Evolutionary conservation across 345 rosid genomes (phyloP).

Genomic region (Abelmoschus esculentus): DNA sequence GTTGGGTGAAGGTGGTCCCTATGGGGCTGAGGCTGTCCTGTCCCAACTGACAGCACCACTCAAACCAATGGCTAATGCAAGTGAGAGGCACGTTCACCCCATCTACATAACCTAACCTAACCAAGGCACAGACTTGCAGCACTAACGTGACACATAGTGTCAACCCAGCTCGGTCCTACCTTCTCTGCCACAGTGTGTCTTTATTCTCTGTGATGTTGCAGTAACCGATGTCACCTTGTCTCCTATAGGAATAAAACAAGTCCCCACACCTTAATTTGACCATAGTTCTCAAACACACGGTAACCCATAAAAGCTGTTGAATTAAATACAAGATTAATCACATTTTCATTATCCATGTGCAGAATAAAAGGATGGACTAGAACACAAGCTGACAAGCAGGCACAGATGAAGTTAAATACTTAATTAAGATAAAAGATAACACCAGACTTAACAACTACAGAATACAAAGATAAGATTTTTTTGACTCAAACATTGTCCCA

Average conservation of each 20-base stretch:
- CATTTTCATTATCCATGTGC: too few species aligned
- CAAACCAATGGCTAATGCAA: neutral
- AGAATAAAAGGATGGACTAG: neutral
- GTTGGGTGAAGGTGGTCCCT: neutral
- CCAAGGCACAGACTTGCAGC: neutral
- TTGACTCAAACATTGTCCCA: neutral
- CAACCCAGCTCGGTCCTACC: conserved; percentile 6
- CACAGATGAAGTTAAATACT: too few species aligned
- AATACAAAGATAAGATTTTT: conserved; percentile 10
- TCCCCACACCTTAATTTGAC: neutral
- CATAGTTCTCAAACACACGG: neutral
- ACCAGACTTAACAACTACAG: conserved; percentile 19
- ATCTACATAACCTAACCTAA: neutral
- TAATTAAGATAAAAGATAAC: neutral
- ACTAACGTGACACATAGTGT: neutral
- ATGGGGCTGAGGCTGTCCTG: neutral
- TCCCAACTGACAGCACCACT: neutral
- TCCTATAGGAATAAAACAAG: neutral
- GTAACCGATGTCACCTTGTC: conserved; percentile 24
- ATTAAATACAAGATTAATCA: neutral
- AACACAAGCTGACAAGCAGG: neutral
- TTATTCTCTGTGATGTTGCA: conserved; percentile 8
- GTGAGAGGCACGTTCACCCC: conserved; percentile 10
- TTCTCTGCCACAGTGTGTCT: conserved; percentile 3
- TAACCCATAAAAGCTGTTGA: too few species aligned